Evolutionary conservation across 1,284 basidiomycete species (phyloP).

Genomic region (Phellopilus nigrolimitatus): DNA sequence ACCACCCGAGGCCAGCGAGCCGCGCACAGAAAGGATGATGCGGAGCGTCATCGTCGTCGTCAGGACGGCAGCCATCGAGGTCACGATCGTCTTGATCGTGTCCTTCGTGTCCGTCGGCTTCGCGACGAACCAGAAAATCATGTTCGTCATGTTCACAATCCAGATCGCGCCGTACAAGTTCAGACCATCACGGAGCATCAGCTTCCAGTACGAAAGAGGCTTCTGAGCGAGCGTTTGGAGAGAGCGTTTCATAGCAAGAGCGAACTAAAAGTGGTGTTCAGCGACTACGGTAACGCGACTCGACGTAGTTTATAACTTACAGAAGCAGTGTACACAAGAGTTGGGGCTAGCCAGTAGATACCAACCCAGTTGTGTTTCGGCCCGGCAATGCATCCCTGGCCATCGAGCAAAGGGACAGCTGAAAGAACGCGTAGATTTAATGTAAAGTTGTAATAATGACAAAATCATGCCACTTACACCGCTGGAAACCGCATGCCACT

Average conservation of each 20-base stretch:
- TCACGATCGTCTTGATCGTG: slow-evolving; percentile 74
- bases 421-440: slow-evolving; percentile 7
- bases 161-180: slow-evolving; percentile 76
- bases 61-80: slow-evolving; percentile 76
- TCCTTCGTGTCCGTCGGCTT: slow-evolving; percentile 55
- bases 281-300: background rate
- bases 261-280: slow-evolving; percentile 38
- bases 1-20: slow-evolving; percentile 62
- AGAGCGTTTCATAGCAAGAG: slow-evolving; percentile 60
- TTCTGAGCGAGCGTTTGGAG: slow-evolving; percentile 55
- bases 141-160: slow-evolving; percentile 72
- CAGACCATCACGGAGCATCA: slow-evolving; percentile 81
- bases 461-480: slow-evolving; percentile 38
- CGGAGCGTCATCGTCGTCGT: slow-evolving; percentile 81
- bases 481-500: slow-evolving; percentile 70
- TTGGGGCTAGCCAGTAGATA: slow-evolving; percentile 75
- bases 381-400: slow-evolving; percentile 80
- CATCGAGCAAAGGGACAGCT: slow-evolving; percentile 64
- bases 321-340: slow-evolving; percentile 62
- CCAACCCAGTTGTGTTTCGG: slow-evolving; percentile 74
- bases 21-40: slow-evolving; percentile 74
- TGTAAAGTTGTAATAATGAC: slow-evolving; percentile 11
- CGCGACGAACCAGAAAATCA: slow-evolving; percentile 78
- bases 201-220: slow-evolving; percentile 63
- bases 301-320: slow-evolving; percentile 35